Evolutionary conservation across 805 yeast genomes (phyloP).

Genomic region (Monosporozyma yasuniensis): DNA sequence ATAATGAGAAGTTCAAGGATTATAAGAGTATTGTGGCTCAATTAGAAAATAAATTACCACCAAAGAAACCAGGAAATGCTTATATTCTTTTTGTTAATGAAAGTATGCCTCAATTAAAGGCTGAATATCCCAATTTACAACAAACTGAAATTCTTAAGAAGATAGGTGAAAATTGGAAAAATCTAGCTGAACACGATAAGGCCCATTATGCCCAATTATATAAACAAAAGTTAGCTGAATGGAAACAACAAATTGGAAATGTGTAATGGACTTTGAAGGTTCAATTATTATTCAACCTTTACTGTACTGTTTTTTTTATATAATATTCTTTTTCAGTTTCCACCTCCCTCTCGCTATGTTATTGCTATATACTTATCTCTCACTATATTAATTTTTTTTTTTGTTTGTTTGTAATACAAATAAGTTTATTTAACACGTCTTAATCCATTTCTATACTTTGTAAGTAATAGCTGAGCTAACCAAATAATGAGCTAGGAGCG

Average conservation of each 20-base stretch:
- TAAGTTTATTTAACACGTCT: too few species aligned
- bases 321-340: background rate
- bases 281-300: too few species aligned
- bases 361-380: background rate
- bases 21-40: slow-evolving; percentile 6
- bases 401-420: background rate
- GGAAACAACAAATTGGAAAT: background rate
- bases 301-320: background rate
- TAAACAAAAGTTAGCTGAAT: background rate
- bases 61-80: slow-evolving; percentile 27
- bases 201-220: background rate
- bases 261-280: too few species aligned
- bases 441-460: too few species aligned
- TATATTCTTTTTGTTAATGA: slow-evolving; percentile 19
- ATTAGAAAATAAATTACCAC: slow-evolving; percentile 15
- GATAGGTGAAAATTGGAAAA: slow-evolving; percentile 23
- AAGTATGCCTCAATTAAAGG: slow-evolving; percentile 11
- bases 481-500: too few species aligned
- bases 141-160: slow-evolving; percentile 15
- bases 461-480: too few species aligned
- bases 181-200: slow-evolving; percentile 14
- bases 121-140: slow-evolving; percentile 13
- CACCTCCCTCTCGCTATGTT: background rate
- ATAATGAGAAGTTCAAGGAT: slow-evolving; percentile 9
- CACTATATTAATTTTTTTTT: background rate